These are phyloP conservation scores for Epichloe festucae DNA, from an alignment of 2,329 filamentous ascomycete genomes.

Conservation along the genomic window DNA sequence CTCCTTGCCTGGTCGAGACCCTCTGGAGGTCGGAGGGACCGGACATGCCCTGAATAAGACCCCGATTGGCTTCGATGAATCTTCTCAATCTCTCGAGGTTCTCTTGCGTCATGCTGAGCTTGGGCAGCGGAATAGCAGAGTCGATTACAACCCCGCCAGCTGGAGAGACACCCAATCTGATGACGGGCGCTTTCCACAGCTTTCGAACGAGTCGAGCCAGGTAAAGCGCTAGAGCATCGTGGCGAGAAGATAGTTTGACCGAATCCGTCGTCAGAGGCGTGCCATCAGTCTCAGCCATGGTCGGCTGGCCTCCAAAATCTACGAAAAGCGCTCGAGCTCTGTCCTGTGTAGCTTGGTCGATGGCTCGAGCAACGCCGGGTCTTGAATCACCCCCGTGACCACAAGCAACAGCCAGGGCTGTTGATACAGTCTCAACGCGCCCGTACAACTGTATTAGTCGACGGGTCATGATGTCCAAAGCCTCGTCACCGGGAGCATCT, in stretches of 20 bases:
- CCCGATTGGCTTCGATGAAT: constrained; percentile 79
- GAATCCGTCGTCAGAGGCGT: constrained; percentile 63
- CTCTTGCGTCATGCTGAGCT: constrained; percentile 65
- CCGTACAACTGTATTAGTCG: constrained; percentile 81
- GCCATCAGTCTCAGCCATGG: constrained; percentile 64
- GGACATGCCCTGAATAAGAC: constrained; percentile 86
- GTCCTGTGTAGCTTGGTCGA: constrained; percentile 76
- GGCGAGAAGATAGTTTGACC: constrained; percentile 76
- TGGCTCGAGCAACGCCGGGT: constrained; percentile 61
- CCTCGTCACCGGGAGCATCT: constrained; percentile 61
- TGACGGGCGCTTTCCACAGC: constrained; percentile 73
- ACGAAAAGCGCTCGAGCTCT: constrained; percentile 79
- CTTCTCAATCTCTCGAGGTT: constrained; percentile 65
- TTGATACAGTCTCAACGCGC: constrained; percentile 75
- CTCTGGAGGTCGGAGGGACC: constrained; percentile 75
- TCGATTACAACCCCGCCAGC: constrained; percentile 49
- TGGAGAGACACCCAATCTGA: constrained; percentile 37
- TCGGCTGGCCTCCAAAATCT: constrained; percentile 80
- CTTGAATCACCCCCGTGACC: constrained; percentile 71
- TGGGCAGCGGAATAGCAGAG: constrained; percentile 53
- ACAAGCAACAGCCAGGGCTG: constrained; percentile 86
- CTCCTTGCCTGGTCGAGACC: constrained; percentile 72
- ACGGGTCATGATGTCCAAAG: constrained; percentile 67
- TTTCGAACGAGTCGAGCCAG: constrained; percentile 77
- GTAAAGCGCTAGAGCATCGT: constrained; percentile 80